These are phyloP conservation scores for Pyrenula aspistea DNA, from an alignment of 495 filamentous ascomycete species.

Conservation along the genomic window DNA sequence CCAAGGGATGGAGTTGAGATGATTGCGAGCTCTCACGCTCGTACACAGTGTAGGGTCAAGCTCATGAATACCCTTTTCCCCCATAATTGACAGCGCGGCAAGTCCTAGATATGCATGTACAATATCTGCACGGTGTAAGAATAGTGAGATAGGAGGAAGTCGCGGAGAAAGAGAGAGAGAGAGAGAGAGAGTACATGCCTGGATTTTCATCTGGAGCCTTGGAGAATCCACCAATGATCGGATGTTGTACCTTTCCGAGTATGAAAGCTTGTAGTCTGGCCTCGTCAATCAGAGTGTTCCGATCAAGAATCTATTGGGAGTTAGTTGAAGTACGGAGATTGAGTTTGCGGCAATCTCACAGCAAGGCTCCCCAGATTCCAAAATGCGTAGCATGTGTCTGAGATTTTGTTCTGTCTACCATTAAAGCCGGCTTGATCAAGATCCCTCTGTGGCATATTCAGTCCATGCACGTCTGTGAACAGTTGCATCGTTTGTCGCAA, in stretches of 20 bases:
- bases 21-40: constrained; percentile 31
- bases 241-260: constrained; percentile 78
- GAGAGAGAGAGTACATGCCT: too few relatives aligned
- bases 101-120: constrained; percentile 86
- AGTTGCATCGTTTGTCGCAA: too few relatives aligned
- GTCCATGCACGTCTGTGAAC: constrained; percentile 5
- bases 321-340: constrained; percentile 2
- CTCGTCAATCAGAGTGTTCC: constrained; percentile 45
- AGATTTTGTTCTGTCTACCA: constrained; percentile 75
- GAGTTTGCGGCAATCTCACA: constrained; percentile 31
- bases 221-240: constrained; percentile 71
- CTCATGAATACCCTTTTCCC: constrained; percentile 43
- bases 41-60: constrained; percentile 64
- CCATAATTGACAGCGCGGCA: constrained; percentile 57
- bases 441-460: neutral
- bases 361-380: constrained; percentile 69
- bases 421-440: constrained; percentile 61
- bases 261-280: constrained; percentile 60
- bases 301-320: constrained; percentile 48
- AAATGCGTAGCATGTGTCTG: constrained; percentile 91
- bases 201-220: constrained; percentile 72
- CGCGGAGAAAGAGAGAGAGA: neutral
- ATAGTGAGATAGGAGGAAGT: constrained; percentile 1
- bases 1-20: constrained; percentile 29
- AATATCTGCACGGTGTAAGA: constrained; percentile 42